These are phyloP conservation scores for Albizia julibrissin DNA, from an alignment of 306 rosid species.

Conservation along the genomic window DNA sequence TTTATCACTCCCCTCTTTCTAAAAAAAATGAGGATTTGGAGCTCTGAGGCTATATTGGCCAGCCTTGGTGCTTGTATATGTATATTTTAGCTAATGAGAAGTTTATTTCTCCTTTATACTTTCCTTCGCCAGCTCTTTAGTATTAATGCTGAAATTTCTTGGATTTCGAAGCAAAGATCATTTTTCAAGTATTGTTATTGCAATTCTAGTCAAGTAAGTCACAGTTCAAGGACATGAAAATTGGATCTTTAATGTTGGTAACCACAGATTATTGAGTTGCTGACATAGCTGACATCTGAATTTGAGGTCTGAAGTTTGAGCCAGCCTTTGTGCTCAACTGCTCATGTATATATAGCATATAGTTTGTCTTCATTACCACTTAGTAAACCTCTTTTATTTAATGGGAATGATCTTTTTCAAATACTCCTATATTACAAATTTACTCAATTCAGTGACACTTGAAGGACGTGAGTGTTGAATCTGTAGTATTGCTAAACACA, in stretches of 20 bases:
- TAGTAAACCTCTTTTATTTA: neutral
- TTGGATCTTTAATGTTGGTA: neutral
- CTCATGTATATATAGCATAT: neutral
- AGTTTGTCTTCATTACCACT: neutral
- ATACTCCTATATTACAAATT: neutral
- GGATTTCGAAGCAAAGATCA: neutral
- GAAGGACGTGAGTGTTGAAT: neutral
- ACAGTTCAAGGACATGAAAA: neutral
- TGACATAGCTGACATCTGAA: neutral
- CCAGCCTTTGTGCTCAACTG: neutral
- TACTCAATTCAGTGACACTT: neutral
- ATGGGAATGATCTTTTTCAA: neutral
- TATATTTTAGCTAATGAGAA: neutral
- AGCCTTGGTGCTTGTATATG: neutral
- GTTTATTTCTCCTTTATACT: neutral
- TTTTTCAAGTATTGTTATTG: too few relatives aligned
- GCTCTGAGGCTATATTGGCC: neutral
- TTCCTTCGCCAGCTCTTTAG: neutral
- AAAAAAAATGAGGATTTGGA: neutral
- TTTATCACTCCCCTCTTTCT: neutral
- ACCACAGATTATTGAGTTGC: neutral
- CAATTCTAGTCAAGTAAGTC: neutral
- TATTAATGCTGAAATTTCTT: neutral
- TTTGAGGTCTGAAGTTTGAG: neutral
- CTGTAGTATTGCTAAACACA: neutral